A percentile compares a stretch with the other conserved stretches of the same genome.
phyloP scores from a whole-genome alignment of 345 rosid genomes.

The Citrus mangshanensis region DNA sequence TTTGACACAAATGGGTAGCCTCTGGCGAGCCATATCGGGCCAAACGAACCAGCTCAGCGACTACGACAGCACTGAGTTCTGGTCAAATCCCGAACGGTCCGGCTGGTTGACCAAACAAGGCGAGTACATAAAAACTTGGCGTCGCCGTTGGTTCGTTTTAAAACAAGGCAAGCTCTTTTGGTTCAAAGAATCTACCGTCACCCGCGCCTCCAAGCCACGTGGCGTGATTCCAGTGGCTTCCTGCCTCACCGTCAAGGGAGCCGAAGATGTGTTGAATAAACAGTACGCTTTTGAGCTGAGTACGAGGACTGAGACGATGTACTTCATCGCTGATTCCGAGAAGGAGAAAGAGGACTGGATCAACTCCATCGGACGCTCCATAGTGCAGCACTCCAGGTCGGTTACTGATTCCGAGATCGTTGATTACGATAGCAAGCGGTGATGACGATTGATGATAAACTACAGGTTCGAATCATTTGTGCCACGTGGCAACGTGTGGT shows the following conservation, averaged over 20 bases:
- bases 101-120: conserved; percentile 76
- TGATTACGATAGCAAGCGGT: conserved; percentile 52
- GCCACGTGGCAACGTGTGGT: background rate
- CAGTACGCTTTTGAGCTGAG: conserved; percentile 63
- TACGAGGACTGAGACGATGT: conserved; percentile 54
- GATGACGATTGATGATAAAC: background rate
- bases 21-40: conserved; percentile 45
- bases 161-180: conserved; percentile 70
- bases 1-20: conserved; percentile 24
- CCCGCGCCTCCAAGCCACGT: conserved; percentile 55
- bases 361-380: conserved; percentile 70
- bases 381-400: conserved; percentile 70
- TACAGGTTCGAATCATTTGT: background rate
- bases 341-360: conserved; percentile 84
- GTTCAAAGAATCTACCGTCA: conserved; percentile 66
- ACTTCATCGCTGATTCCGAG: conserved; percentile 68
- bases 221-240: conserved; percentile 59
- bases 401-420: conserved; percentile 69
- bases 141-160: conserved; percentile 75
- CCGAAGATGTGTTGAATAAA: conserved; percentile 61
- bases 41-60: conserved; percentile 27
- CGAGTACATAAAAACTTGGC: conserved; percentile 72
- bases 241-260: conserved; percentile 73
- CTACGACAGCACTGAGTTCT: conserved; percentile 54
- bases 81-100: conserved; percentile 62